Conservation (phyloP, 495 filamentous ascomycete species). For the Zalerion maritima region DNA sequence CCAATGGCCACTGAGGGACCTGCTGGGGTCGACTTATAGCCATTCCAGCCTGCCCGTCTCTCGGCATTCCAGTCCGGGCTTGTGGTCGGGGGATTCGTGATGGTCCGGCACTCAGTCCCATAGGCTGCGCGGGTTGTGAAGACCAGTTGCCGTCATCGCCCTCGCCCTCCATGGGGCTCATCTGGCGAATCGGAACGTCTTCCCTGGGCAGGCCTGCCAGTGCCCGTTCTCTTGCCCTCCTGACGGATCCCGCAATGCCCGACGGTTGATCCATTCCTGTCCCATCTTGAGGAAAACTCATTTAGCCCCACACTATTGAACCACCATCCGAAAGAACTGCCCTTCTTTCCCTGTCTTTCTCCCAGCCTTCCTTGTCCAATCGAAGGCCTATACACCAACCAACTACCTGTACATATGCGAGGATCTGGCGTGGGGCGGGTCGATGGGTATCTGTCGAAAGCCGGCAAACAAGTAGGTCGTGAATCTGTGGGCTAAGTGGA, state of each 20-base stretch:
- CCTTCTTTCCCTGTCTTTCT: constrained; percentile 3
- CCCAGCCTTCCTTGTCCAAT: constrained; percentile 2
- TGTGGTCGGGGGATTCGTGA: constrained; percentile 18
- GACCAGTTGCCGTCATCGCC: constrained; percentile 38
- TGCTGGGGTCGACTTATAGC: constrained; percentile 38
- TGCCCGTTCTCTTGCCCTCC: constrained; percentile 31
- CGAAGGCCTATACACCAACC: constrained; percentile 2
- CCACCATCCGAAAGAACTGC: constrained; percentile 3
- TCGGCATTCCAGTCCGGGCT: constrained; percentile 20
- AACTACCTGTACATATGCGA: too few species aligned
- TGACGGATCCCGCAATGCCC: constrained; percentile 24
- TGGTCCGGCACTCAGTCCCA: constrained; percentile 15
- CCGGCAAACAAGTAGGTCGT: too few species aligned
- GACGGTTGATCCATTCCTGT: constrained; percentile 27
- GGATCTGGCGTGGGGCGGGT: too few species aligned
- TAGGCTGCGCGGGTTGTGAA: constrained; percentile 20
- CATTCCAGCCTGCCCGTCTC: constrained; percentile 27
- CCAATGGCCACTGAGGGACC: constrained; percentile 39
- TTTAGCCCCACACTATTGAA: constrained; percentile 20
- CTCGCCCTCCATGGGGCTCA: constrained; percentile 17
- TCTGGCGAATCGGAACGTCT: constrained; percentile 9
- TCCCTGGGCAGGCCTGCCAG: constrained; percentile 15
- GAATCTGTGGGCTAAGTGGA: too few species aligned
- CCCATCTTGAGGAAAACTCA: constrained; percentile 34
- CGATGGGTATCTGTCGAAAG: too few species aligned